These are phyloP conservation scores for Paspalum notatum DNA, from an alignment of 176 grass and related monocot genomes.

Conservation along the genomic window DNA sequence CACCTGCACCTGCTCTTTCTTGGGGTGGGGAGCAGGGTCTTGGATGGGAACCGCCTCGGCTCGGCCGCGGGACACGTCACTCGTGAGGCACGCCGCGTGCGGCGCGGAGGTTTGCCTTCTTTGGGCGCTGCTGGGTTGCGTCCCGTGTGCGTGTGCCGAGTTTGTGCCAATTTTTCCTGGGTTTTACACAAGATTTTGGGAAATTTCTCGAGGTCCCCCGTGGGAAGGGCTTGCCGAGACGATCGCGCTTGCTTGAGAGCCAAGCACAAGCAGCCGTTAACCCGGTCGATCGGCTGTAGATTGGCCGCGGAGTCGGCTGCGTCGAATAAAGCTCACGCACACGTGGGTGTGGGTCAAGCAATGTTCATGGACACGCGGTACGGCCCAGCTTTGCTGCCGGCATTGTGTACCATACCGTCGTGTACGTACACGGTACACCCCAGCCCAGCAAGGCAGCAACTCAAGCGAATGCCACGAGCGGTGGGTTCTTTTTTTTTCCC, in stretches of 20 bases:
- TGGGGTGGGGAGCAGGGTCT: background rate
- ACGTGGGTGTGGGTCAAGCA: background rate
- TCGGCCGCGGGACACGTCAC: constrained; percentile 36
- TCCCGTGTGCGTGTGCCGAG: background rate
- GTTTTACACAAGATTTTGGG: constrained; percentile 16
- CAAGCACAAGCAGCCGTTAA: constrained; percentile 33
- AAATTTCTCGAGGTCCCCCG: constrained; percentile 6
- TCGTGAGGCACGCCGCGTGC: constrained; percentile 27
- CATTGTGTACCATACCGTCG: too few species aligned
- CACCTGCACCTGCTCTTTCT: background rate
- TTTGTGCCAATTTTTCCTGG: background rate
- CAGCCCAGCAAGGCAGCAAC: too few species aligned
- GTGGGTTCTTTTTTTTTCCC: too few species aligned
- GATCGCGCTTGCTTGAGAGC: constrained; percentile 43
- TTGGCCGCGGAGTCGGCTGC: background rate
- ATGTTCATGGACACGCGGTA: too few species aligned
- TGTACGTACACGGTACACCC: too few species aligned
- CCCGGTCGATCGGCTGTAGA: constrained; percentile 4
- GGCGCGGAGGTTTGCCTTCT: background rate
- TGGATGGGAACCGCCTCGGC: background rate
- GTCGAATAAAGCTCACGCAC: background rate
- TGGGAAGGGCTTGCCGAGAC: background rate
- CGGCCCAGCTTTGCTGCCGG: too few species aligned
- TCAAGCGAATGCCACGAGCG: too few species aligned
- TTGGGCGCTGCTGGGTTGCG: background rate